These are phyloP conservation scores for Rhinocladiella similis DNA, from an alignment of 2,329 filamentous ascomycete genomes.

Conservation along the genomic window DNA sequence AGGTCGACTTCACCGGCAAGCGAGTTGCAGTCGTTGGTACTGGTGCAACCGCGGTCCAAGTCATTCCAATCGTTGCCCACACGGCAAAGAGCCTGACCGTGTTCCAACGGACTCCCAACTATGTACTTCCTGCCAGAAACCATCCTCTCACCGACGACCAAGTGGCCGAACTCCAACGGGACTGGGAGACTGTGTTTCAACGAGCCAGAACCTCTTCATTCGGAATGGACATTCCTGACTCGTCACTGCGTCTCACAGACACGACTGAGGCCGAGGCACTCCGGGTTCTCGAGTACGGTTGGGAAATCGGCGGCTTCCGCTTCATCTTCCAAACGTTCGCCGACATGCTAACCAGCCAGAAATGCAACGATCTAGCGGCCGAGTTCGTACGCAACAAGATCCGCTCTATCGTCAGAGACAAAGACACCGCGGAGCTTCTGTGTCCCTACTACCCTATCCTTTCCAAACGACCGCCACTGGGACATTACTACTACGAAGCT, in stretches of 20 bases:
- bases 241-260: conserved; percentile 3
- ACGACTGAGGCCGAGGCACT: conserved; percentile 24
- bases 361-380: conserved; percentile 55
- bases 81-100: conserved; percentile 33
- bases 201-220: conserved; percentile 32
- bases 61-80: conserved; percentile 27
- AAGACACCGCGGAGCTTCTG: conserved; percentile 52
- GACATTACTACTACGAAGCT: conserved; percentile 28
- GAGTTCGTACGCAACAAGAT: conserved; percentile 57
- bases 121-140: conserved; percentile 29
- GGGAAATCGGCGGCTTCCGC: conserved; percentile 52
- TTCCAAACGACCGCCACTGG: conserved; percentile 27
- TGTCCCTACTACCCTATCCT: conserved; percentile 43
- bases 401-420: conserved; percentile 51
- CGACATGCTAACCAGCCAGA: conserved; percentile 49
- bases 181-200: conserved; percentile 29
- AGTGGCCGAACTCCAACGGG: conserved; percentile 27
- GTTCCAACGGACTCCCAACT: conserved; percentile 66
- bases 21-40: conserved; percentile 64
- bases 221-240: conserved; percentile 29
- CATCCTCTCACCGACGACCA: conserved; percentile 30
- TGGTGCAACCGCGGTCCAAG: conserved; percentile 52
- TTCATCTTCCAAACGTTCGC: conserved; percentile 57
- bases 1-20: conserved; percentile 51
- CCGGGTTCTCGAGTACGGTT: conserved; percentile 33